Evolutionary conservation across 2,329 filamentous ascomycete genomes (phyloP), one percentile per base, ranked within the genome.

Genomic region (Aspergillus texensis): DNA sequence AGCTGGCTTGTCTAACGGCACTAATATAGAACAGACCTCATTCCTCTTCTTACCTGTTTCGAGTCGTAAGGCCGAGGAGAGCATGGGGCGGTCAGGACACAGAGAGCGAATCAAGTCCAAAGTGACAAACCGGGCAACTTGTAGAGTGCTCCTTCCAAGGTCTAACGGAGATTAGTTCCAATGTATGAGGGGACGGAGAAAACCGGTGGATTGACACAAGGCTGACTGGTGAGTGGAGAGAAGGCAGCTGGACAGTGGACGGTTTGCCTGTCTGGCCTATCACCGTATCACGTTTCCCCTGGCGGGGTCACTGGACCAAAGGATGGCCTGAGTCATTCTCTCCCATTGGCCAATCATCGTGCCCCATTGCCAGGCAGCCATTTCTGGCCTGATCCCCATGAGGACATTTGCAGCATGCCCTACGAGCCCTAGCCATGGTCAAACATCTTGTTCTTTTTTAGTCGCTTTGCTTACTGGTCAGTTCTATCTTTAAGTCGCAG

Each of bases 281-380:
- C 45, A 34, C 9, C 28, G 46, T 48, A 30, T 50, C 26, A n/a
- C 24, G 24, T 52, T 34, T n/a, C 28, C 16, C 16, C 19, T 6
- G 46, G 46, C 26, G 24, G 53, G 43, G 60, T 62, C 60, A 62
- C 54, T 61, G 52, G 59, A 61, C 39, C 59, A 16, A 32, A 28
- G 26, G 16, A 52, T 46, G 46, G 57, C 63, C 61, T 62, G 58
- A 62, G 52, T 65, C 55, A 64, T 58, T 30, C 30, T 34, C 45
- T 10, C 39, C 45, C 41, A 48, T 36, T 39, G 36, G 55, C 55
- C 62, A 64, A 66, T 65, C 65, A 62, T 52, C 45, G 57, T 39
- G 45, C 36, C 21, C 26, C 30, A 28, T 56, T 41, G 53, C 43
- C 62, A 63, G 62, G 62, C 62, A 63, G 32, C 58, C 62, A 63